Percentiles rank a stretch among this genome's conserved stretches.
These are phyloP conservation scores for Daldinia bambusicola DNA, from an alignment of 495 filamentous ascomycete genomes.

Conservation along the genomic window DNA sequence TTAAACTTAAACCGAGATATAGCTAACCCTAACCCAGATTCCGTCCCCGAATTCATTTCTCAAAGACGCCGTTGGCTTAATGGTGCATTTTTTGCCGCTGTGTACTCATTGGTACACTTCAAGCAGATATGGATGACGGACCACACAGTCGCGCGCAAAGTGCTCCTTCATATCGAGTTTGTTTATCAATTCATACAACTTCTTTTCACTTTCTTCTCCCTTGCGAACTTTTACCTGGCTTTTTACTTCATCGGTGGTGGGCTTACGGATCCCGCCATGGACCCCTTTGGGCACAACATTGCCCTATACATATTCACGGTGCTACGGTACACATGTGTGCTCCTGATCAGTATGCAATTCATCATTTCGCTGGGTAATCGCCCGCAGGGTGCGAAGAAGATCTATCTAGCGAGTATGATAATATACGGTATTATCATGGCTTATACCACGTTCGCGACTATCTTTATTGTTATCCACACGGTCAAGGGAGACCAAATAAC, in stretches of 20 bases:
- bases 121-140: slow-evolving; percentile 93
- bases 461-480: slow-evolving; percentile 88
- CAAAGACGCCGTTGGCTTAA: slow-evolving; percentile 97
- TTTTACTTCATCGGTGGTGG: slow-evolving; percentile 99
- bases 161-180: slow-evolving; percentile 94
- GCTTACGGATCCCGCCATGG: slow-evolving; percentile 79
- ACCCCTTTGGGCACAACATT: slow-evolving; percentile 89
- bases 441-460: slow-evolving; percentile 87
- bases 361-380: slow-evolving; percentile 98
- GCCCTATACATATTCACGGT: slow-evolving; percentile 87
- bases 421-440: slow-evolving; percentile 93
- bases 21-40: slow-evolving; percentile 57
- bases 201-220: slow-evolving; percentile 96
- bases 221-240: slow-evolving; percentile 98
- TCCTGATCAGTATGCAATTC: slow-evolving; percentile 94
- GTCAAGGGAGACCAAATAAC: slow-evolving; percentile 65
- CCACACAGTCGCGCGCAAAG: slow-evolving; percentile 87
- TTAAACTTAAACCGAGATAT: slow-evolving; percentile 15
- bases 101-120: slow-evolving; percentile 96
- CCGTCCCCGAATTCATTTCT: slow-evolving; percentile 92
- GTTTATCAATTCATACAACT: slow-evolving; percentile 92
- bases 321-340: slow-evolving; percentile 82
- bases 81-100: slow-evolving; percentile 97
- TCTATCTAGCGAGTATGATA: slow-evolving; percentile 88
- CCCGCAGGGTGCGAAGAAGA: slow-evolving; percentile 92